Conservation (phyloP, 2,329 filamentous ascomycete genomes). For the Hymenoscyphus albidus region DNA sequence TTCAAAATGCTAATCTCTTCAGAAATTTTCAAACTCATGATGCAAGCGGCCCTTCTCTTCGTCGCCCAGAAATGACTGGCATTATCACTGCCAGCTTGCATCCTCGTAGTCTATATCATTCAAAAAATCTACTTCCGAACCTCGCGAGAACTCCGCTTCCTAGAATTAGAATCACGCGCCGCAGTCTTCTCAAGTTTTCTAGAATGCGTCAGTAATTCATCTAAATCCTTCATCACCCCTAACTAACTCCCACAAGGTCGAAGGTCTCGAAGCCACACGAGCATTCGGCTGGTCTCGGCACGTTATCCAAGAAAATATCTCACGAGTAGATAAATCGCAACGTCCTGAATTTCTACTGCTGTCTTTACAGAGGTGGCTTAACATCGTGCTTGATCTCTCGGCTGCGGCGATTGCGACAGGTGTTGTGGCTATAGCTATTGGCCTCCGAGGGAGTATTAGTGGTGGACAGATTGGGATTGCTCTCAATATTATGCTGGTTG, state of each 20-base stretch:
- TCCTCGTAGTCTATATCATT: neutral
- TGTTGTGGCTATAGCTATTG: conserved; percentile 23
- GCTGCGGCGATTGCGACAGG: conserved; percentile 13
- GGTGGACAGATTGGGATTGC: conserved; percentile 27
- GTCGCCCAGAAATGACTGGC: neutral
- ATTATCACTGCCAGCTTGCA: neutral
- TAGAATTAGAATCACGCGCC: conserved; percentile 3
- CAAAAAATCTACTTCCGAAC: conserved; percentile 6
- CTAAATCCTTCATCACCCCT: too few relatives aligned
- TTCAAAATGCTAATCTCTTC: neutral
- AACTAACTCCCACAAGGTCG: conserved; percentile 16
- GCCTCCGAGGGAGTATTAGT: conserved; percentile 15
- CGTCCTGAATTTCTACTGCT: conserved; percentile 49
- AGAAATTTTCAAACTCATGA: neutral
- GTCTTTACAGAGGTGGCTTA: conserved; percentile 52
- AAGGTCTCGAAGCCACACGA: conserved; percentile 51
- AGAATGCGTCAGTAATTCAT: neutral
- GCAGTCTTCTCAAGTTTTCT: conserved; percentile 5
- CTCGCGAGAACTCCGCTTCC: neutral
- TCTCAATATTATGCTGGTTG: conserved; percentile 26
- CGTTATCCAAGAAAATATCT: conserved; percentile 43
- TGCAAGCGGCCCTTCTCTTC: neutral
- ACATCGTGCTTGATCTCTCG: conserved; percentile 40
- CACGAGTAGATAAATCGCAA: conserved; percentile 50
- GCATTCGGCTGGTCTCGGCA: conserved; percentile 51